Conservation (phyloP, 2,329 filamentous ascomycete genomes). For the Septoria linicola region DNA sequence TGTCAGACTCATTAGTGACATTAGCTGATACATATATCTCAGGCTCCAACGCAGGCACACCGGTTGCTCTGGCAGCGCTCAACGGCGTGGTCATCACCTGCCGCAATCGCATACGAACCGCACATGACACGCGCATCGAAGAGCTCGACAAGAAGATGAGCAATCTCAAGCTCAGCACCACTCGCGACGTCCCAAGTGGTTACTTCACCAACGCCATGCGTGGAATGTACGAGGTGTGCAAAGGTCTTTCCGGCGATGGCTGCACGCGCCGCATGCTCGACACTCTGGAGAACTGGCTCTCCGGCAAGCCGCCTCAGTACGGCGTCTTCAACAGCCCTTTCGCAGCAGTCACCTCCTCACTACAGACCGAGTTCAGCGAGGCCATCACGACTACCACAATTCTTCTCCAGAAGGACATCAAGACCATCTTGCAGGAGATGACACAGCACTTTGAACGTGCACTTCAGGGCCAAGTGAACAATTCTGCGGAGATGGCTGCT, state of each 20-base stretch:
- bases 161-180: conserved; percentile 21
- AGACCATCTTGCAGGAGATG: conserved; percentile 11
- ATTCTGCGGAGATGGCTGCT: not conserved
- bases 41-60: not conserved
- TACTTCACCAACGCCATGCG: conserved; percentile 25
- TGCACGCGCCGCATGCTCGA: conserved; percentile 4
- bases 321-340: conserved; percentile 1
- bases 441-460: conserved; percentile 3
- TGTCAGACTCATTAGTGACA: too few species aligned
- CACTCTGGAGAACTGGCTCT: not conserved
- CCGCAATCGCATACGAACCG: conserved; percentile 12
- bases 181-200: conserved; percentile 18
- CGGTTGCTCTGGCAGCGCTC: not conserved
- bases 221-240: conserved; percentile 26
- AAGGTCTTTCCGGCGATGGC: conserved; percentile 7
- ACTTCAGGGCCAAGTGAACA: not conserved
- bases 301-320: not conserved
- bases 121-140: not conserved
- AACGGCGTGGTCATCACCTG: not conserved
- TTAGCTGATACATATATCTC: not conserved
- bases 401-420: conserved; percentile 7
- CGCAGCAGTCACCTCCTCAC: not conserved
- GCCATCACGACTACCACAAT: not conserved
- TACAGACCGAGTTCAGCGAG: conserved; percentile 8
- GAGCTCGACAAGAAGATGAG: conserved; percentile 15